Base-by-base conservation (phyloP, 2,329 filamentous ascomycete genomes). In the Fusarium verrucosum region DNA sequence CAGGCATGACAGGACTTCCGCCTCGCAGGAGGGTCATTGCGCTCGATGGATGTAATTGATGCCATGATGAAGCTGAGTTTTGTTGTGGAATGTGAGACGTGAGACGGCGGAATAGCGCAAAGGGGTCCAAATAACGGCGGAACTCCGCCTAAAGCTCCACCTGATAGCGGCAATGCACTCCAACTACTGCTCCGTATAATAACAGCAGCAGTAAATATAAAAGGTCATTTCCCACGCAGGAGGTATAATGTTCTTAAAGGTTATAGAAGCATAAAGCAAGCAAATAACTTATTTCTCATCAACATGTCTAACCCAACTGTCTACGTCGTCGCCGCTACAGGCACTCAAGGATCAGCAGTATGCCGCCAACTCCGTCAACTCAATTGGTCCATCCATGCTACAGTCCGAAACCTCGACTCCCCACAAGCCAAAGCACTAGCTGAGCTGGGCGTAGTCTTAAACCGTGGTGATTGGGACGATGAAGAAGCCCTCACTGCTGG, bases 1-100 rank as follows among this genome's bases (percentile, higher is more conserved):
- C 51, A 55, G 2, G 51, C 46, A 2, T 55, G 28, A 9, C 51
- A 55, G 13, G 51, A 53, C 13, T 55, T 55, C 5, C 46, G 51
- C 14, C 51, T 17, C 5, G 49, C 19, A 10, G 51, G 51, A 2
- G 51, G 51, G 10, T 42, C 23, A 14, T 30, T 19, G 16, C 36
- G 51, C n/a, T 55, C 51, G 8, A 41, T 52, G 6, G 13, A 10
- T 13, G 36, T 37, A 10, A 14, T 23, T 9, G 19, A 4, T 8
- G 2, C 3, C 33, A 28, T n/a, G 13, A 11, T 2, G 14, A n/a
- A 16, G 30, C 14, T n/a, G 9, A 16, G 1, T 5, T 11, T 13
- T 11, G 37, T 9, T 45, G 47, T 11, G 43, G 16, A 19, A n/a
- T 6, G 16, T 25, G 6, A 25, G 13, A 45, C 16, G 8, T 8